These are phyloP conservation scores for Phytophthora rubi DNA, from an alignment of 352 stramenopile species.

Conservation along the genomic window DNA sequence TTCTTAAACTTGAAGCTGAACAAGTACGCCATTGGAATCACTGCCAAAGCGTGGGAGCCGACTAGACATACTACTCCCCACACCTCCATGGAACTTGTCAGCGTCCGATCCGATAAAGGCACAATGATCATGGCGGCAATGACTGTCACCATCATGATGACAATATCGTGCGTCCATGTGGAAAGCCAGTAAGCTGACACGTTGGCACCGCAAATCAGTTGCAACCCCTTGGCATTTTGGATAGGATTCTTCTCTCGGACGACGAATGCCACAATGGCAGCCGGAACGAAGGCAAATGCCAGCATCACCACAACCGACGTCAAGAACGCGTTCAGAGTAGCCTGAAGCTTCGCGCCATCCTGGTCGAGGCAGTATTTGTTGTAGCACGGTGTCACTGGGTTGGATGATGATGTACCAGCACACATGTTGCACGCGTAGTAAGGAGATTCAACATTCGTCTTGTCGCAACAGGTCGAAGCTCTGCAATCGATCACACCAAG, in stretches of 20 bases:
- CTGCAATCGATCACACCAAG: conserved; percentile 58
- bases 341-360: conserved; percentile 66
- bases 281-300: conserved; percentile 74
- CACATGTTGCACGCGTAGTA: conserved; percentile 58
- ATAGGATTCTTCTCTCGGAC: conserved; percentile 69
- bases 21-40: conserved; percentile 71
- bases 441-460: conserved; percentile 42
- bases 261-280: conserved; percentile 66
- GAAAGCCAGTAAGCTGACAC: conserved; percentile 66
- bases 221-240: conserved; percentile 70
- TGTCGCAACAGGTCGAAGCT: conserved; percentile 48
- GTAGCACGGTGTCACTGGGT: conserved; percentile 40
- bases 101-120: conserved; percentile 45
- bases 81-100: conserved; percentile 43
- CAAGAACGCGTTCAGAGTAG: conserved; percentile 69
- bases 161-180: conserved; percentile 62
- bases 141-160: conserved; percentile 50
- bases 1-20: conserved; percentile 69
- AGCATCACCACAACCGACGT: conserved; percentile 66
- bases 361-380: conserved; percentile 55
- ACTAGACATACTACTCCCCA: conserved; percentile 52
- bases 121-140: conserved; percentile 46
- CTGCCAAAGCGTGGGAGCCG: conserved; percentile 45
- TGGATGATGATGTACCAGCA: conserved; percentile 28
- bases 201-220: conserved; percentile 67